Evolutionary conservation across 345 rosid species (phyloP), one percentile per base, ranked within the genome.

Genomic region (Hibiscus trionum): DNA sequence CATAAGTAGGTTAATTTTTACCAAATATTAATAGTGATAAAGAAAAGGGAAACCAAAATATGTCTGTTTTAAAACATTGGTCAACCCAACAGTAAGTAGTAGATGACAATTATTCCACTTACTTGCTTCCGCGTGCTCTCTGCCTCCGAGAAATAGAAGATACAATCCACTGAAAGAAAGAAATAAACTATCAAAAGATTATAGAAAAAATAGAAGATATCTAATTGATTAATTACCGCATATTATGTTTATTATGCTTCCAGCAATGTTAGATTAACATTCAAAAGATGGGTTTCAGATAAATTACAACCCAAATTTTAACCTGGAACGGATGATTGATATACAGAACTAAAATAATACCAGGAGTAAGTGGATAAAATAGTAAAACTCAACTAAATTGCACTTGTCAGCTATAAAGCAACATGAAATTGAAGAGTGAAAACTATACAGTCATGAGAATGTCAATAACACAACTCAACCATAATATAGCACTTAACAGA

Each of bases 71-170:
- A 57, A 53, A 27, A 42, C 3, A 56, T 12, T 10, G 17, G 17
- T 72, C 55, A 29, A 26, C 15, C 44, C 26, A 29, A 68, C 14
- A 35, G 42, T n/a, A 68, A 15, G 37, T 19, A 31, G 12, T n/a
- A 64, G 9, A 31, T n/a, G 14, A 17, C 47, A 19, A 2, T 33
- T 17, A 17, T 33, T 33, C 42, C 53, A 86, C 99, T 90, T 85
- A 95, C 99, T 87, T 88, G 97, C 86, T 89, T 78, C 84, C 87
- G 61, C 73, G 87, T 73, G 97, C 97, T 78, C 81, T 89, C 82
- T 78, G 90, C 82, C 84, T 91, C 99, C 99, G 89, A 64, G 84
- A 89, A 76, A 90, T 82, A 69, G 89, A 78, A 78, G 96, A 89
- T 26, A 66, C 67, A 5, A 90, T 68, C 93, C 98, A 88, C 99